Evolutionary conservation across 2,329 filamentous ascomycete species (phyloP).

Genomic region (Alternaria brassicae): DNA sequence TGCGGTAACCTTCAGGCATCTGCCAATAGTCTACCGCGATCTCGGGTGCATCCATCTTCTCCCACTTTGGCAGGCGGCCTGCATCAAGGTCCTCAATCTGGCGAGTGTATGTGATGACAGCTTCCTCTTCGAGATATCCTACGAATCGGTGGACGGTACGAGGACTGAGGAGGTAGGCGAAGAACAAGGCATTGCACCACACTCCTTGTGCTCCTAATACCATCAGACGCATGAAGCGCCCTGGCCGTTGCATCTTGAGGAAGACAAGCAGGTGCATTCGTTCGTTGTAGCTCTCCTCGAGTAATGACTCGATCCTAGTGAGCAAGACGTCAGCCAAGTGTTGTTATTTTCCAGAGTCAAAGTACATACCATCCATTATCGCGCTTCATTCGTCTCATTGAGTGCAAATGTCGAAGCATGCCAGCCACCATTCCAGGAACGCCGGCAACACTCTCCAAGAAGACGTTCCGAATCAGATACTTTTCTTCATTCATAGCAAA

Average conservation of each 20-base stretch:
- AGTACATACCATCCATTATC: conserved; percentile 80
- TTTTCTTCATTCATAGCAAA: conserved; percentile 82
- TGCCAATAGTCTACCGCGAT: conserved; percentile 93
- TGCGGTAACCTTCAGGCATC: conserved; percentile 83
- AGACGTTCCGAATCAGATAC: conserved; percentile 89
- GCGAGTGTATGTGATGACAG: conserved; percentile 92
- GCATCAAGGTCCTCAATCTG: conserved; percentile 86
- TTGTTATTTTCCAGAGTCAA: background rate
- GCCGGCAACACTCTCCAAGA: conserved; percentile 92
- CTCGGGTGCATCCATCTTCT: conserved; percentile 78
- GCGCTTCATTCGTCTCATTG: conserved; percentile 81
- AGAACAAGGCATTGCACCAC: conserved; percentile 94
- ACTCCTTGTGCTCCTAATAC: conserved; percentile 69
- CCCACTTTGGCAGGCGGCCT: conserved; percentile 85
- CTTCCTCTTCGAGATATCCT: conserved; percentile 96
- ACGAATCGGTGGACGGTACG: conserved; percentile 93
- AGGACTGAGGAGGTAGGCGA: conserved; percentile 85
- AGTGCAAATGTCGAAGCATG: conserved; percentile 88
- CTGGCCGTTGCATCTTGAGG: conserved; percentile 86
- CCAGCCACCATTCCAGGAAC: conserved; percentile 97
- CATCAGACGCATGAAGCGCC: conserved; percentile 89
- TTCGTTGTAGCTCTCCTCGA: conserved; percentile 92
- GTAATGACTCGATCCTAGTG: conserved; percentile 81
- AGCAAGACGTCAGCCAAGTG: conserved; percentile 12
- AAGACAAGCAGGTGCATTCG: conserved; percentile 93